Percentiles rank a stretch among this genome's conserved stretches.
Conservation (phyloP, 2,329 filamentous ascomycete species). For the Penicillium sp. region DNA sequence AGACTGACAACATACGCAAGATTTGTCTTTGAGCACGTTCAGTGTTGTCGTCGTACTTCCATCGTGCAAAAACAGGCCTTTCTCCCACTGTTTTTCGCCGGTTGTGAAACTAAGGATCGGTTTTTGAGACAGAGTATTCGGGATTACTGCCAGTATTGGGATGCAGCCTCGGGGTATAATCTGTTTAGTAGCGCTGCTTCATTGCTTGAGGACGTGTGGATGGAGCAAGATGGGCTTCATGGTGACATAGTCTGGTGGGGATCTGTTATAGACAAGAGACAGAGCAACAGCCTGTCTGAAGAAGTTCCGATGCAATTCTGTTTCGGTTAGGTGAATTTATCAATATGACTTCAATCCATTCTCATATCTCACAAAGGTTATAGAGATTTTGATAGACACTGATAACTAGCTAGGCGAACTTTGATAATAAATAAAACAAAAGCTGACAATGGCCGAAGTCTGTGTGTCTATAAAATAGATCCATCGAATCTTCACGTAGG, state of each 20-base stretch:
- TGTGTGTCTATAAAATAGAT: no score
- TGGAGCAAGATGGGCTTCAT: neutral
- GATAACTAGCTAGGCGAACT: no score
- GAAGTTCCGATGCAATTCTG: neutral
- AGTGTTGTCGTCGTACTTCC: slow-evolving; percentile 5
- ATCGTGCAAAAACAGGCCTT: slow-evolving; percentile 8
- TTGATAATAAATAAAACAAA: no score
- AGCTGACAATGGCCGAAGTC: no score
- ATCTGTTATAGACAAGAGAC: slow-evolving; percentile 2
- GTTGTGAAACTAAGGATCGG: slow-evolving; percentile 2
- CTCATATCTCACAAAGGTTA: no score
- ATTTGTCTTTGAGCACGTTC: slow-evolving; percentile 1
- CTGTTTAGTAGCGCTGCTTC: neutral
- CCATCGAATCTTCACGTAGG: no score
- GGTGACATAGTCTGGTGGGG: slow-evolving; percentile 2
- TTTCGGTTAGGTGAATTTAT: neutral
- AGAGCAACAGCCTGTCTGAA: neutral
- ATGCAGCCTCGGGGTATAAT: neutral
- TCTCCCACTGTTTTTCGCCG: slow-evolving; percentile 5
- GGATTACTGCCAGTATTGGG: slow-evolving; percentile 5
- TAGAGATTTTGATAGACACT: neutral
- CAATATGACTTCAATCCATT: no score
- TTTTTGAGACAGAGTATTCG: neutral
- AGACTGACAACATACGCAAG: slow-evolving; percentile 1
- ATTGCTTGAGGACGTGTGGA: slow-evolving; percentile 6